Percentiles rank a stretch among this genome's conserved stretches.
These are phyloP conservation scores for Curvularia hawaiiensis DNA, from an alignment of 2,329 filamentous ascomycete species.

Conservation along the genomic window DNA sequence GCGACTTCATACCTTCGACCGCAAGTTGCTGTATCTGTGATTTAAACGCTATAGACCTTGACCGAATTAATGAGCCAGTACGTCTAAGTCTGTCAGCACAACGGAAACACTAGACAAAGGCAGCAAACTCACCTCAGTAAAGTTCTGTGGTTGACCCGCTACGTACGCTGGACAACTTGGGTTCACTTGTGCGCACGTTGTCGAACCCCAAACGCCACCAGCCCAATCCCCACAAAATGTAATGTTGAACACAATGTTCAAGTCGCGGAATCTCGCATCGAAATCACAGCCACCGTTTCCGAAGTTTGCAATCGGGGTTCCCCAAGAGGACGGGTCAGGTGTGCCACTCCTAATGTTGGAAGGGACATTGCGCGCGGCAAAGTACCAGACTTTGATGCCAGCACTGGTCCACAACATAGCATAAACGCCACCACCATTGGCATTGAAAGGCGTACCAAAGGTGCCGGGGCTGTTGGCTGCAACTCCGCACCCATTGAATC, in stretches of 20 bases:
- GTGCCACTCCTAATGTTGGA: conserved; percentile 47
- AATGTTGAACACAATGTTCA: conserved; percentile 54
- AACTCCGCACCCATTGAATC: conserved; percentile 43
- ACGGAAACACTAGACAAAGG: fast-evolving
- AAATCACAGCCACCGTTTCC: conserved; percentile 42
- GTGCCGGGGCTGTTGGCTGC: conserved; percentile 33
- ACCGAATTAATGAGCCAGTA: conserved; percentile 50
- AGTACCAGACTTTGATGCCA: conserved; percentile 56
- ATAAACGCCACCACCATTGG: conserved; percentile 51
- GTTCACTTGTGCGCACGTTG: conserved; percentile 36
- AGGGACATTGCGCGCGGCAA: conserved; percentile 48
- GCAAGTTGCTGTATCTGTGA: not conserved
- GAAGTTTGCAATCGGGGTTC: conserved; percentile 47
- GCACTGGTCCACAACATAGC: conserved; percentile 49
- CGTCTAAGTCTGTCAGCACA: conserved; percentile 26
- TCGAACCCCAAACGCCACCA: conserved; percentile 50
- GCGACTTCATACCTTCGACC: not conserved
- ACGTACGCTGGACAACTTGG: conserved; percentile 48
- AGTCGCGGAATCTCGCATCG: conserved; percentile 41
- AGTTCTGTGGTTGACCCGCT: conserved; percentile 44
- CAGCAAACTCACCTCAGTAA: conserved; percentile 37
- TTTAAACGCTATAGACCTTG: conserved; percentile 45
- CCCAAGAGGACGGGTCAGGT: conserved; percentile 52
- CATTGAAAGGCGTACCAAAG: conserved; percentile 49
- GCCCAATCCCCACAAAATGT: conserved; percentile 64